Percentiles rank a stretch among this genome's conserved stretches.
Conservation (phyloP, 139 green algal species). For the Micractinium sp. region DNA sequence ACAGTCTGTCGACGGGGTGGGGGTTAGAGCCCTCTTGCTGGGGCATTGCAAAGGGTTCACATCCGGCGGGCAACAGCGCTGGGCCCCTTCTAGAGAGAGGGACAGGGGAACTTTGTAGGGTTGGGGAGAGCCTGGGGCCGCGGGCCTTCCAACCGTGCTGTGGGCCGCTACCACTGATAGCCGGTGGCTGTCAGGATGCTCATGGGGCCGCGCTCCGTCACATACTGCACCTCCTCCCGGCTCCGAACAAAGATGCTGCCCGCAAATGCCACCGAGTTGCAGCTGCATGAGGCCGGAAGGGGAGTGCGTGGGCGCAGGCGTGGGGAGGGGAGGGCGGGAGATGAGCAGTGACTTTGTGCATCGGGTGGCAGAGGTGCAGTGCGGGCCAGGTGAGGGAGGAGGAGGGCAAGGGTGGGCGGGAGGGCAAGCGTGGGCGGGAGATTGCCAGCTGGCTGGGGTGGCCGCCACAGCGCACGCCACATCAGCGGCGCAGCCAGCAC, state of each 20-base stretch:
- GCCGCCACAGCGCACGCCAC: not conserved
- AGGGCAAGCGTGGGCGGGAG: not conserved
- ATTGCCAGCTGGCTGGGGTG: not conserved
- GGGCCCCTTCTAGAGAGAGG: no score
- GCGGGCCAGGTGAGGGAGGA: no score
- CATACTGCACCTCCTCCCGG: conserved; percentile 63
- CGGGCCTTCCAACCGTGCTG: no score
- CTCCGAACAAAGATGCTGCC: conserved; percentile 77
- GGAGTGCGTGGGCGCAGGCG: not conserved
- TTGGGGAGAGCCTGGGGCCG: no score
- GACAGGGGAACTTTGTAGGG: no score
- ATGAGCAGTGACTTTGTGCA: not conserved
- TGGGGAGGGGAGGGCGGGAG: not conserved
- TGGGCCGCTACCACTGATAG: conserved; percentile 50
- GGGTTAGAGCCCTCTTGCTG: no score
- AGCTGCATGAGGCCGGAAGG: not conserved
- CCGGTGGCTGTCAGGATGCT: conserved; percentile 63
- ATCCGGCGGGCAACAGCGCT: no score
- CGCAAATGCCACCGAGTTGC: conserved; percentile 83
- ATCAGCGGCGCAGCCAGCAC: no score
- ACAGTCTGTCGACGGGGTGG: no score
- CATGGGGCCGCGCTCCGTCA: conserved; percentile 52
- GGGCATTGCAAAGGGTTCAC: no score
- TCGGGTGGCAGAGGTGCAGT: not conserved
- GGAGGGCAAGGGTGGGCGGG: not conserved